These are phyloP conservation scores for Phytophthora pistaciae DNA, from an alignment of 352 stramenopile genomes.

Conservation along the genomic window DNA sequence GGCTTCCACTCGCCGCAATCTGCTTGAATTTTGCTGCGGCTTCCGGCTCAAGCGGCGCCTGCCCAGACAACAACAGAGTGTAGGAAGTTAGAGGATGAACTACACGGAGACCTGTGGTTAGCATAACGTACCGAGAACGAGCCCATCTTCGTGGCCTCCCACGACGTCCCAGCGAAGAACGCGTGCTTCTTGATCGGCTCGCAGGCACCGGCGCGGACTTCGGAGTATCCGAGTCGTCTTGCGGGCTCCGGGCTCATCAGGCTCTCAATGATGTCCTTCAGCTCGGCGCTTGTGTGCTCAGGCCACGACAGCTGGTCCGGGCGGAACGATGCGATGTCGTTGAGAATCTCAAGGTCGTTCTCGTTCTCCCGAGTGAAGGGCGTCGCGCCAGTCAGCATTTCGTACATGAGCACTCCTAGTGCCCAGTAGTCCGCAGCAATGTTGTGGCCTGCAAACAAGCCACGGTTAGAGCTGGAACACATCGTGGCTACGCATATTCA, in stretches of 20 bases:
- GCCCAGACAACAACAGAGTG: conserved; percentile 1
- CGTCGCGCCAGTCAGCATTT: conserved; percentile 90
- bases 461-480: not conserved
- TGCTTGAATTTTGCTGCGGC: conserved; percentile 79
- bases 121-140: conserved; percentile 73
- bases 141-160: conserved; percentile 83
- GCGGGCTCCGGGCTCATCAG: conserved; percentile 69
- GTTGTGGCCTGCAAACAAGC: conserved; percentile 66
- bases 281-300: conserved; percentile 65
- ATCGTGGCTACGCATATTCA: not conserved
- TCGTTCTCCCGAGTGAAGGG: conserved; percentile 89
- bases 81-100: not conserved
- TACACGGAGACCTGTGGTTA: not conserved
- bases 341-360: conserved; percentile 90
- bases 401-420: conserved; percentile 95
- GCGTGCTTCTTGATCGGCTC: conserved; percentile 82
- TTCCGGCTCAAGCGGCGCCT: conserved; percentile 82
- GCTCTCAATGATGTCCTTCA: conserved; percentile 77
- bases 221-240: conserved; percentile 63
- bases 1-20: conserved; percentile 58
- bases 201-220: conserved; percentile 64
- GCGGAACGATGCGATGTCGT: conserved; percentile 84
- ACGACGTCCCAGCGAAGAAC: conserved; percentile 87
- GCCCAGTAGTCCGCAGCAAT: conserved; percentile 94
- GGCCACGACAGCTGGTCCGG: conserved; percentile 81